Percentiles rank a stretch among this genome's conserved stretches.
phyloP scores from a whole-genome alignment of 2,329 filamentous ascomycete genomes.

The Aspergillus sp. region DNA sequence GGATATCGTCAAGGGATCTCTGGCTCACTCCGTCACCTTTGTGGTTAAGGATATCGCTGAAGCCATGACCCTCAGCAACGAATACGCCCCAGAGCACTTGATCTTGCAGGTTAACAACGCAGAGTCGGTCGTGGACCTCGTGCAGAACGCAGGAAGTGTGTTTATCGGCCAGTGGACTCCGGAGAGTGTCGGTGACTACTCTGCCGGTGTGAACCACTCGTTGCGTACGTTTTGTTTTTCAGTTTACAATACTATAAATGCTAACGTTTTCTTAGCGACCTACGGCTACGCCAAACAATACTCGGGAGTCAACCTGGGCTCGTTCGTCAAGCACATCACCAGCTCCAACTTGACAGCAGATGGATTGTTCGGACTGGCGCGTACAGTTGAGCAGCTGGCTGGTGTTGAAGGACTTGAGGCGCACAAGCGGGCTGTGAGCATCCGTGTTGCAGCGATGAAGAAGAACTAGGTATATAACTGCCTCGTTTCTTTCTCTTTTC shows the following conservation, averaged over 20 bases:
- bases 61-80: constrained; percentile 79
- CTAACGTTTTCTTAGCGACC: constrained; percentile 58
- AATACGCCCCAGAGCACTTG: constrained; percentile 93
- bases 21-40: constrained; percentile 87
- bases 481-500: neutral
- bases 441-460: constrained; percentile 51
- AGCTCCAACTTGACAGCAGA: constrained; percentile 83
- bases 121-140: constrained; percentile 66
- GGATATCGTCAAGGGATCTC: constrained; percentile 85
- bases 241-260: constrained; percentile 10
- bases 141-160: constrained; percentile 91
- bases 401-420: constrained; percentile 93
- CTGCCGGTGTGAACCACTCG: constrained; percentile 94
- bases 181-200: constrained; percentile 96
- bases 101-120: constrained; percentile 85
- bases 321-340: constrained; percentile 97
- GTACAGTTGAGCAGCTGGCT: constrained; percentile 89
- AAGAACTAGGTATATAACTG: constrained; percentile 8
- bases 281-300: constrained; percentile 99
- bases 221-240: constrained; percentile 64
- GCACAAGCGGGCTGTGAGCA: constrained; percentile 70
- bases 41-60: constrained; percentile 65
- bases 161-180: constrained; percentile 97
- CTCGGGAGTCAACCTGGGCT: constrained; percentile 91
- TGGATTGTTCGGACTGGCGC: constrained; percentile 78